Base-by-base conservation (phyloP, 1,139 yeast genomes). In the Hansenula sp. region DNA sequence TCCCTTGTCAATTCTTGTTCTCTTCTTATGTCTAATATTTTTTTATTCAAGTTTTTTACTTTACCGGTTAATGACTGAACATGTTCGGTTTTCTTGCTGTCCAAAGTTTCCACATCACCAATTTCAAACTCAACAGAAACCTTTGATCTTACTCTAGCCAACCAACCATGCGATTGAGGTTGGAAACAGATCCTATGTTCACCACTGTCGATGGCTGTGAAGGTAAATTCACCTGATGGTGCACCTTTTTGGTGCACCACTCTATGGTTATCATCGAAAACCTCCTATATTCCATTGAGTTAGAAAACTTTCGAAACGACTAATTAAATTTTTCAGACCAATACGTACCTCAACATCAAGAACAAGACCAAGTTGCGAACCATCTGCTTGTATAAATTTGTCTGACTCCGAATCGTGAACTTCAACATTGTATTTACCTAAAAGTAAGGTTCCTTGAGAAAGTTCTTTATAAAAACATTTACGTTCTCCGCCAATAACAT, bases 141-240 rank as follows among this genome's bases (percentile, higher is more conserved):
- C 62, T 70, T 76, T 47, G 62, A 80, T 58, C 63, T 77, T 51
- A 60, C 70, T 61, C 62, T 67, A 45, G 68, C 71, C 63, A 72
- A 73, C 88, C 79, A 80, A 47, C 80, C 81, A 51, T 76, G 76
- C 32, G 79, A 71, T 51, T 78, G 74, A 5, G 89, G 84, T 46
- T 81, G 79, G 55, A 84, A 71, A 64, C 94, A 85, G 40, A 85
- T 74, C 55, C 77, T 69, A 66, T 85, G 93, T 58, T 82, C 87
- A 37, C 94, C 94, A 31, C 81, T 71, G 41, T 80, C 89, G 40
- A 79, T 68, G 1, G 91, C 84, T 28, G 81, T 76, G 64, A 82
- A 84, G 18, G 85, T 76, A 63, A 84, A 82, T 50, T 79, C 82
- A 32, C 89, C 87, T 25, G 66, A 62, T 25, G 86, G 68, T 7